Percentiles rank a stretch among this genome's conserved stretches.
Conservation (phyloP, 306 rosid species). For the Luffa aegyptiaca region DNA sequence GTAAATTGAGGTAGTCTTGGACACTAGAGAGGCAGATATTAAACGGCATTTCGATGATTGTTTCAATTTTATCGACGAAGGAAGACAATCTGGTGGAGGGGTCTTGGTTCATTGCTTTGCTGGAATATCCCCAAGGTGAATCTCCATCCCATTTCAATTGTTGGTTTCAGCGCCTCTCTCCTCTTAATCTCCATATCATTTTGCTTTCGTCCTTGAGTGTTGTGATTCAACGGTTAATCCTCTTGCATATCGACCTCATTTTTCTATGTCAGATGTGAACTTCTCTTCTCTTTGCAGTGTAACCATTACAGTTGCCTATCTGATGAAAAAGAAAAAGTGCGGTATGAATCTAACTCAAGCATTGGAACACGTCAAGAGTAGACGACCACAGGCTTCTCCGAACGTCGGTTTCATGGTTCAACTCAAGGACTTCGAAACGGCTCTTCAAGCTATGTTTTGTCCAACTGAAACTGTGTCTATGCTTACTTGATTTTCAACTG, state of each 20-base stretch:
- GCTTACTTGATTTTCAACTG: not conserved
- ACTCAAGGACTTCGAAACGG: constrained; percentile 51
- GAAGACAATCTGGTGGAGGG: constrained; percentile 52
- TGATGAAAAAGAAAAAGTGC: constrained; percentile 60
- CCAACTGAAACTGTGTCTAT: not conserved
- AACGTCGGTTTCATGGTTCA: constrained; percentile 65
- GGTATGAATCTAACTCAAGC: constrained; percentile 65
- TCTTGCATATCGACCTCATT: not conserved
- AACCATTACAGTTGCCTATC: constrained; percentile 70
- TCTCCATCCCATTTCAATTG: not conserved
- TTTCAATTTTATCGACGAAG: constrained; percentile 61
- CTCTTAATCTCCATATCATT: too few species aligned
- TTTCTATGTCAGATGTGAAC: not conserved
- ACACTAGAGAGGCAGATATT: constrained; percentile 37
- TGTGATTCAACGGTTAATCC: not conserved
- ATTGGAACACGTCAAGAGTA: constrained; percentile 43
- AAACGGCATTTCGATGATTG: constrained; percentile 58
- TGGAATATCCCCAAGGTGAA: constrained; percentile 84
- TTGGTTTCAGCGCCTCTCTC: not conserved
- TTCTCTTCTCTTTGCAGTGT: constrained; percentile 40
- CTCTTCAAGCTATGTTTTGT: constrained; percentile 39
- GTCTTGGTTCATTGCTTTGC: constrained; percentile 78
- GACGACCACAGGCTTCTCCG: constrained; percentile 55
- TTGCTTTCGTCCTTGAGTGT: not conserved
- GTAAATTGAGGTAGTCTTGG: constrained; percentile 51